Evolutionary conservation across 768 basidiomycete genomes (phyloP), one percentile per base, ranked within the genome.

Genomic region (Gyrodon lividus): DNA sequence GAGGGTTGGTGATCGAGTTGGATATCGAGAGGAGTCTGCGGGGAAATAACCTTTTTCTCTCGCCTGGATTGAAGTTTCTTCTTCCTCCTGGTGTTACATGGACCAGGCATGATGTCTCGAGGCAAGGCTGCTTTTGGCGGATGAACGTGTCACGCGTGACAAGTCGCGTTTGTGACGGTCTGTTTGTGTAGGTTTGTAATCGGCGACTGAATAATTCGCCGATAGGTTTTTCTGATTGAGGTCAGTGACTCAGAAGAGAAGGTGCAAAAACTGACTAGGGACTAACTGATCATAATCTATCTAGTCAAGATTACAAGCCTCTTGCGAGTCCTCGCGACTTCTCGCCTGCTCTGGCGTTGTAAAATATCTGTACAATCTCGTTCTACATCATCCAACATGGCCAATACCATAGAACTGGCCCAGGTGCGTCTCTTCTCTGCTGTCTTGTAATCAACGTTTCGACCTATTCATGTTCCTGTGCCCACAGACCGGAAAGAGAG

Each of bases 401-500:
- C 82, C 47, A 80, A 81, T 65, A 84, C 84, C 44, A 78, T 86
- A 60, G 83, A 86, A 65, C 72, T 85, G 24, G 78, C 80, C 12
- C 83, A 84, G 75, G 84, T 80, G 50, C 43, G 67, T 43, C 35
- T 61, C 26, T 28, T 14, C 2, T 20, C 43, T 46, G 7, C 22
- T 24, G n/a, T 23, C 19, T 47, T 37, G 13, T 14, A 3, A 16
- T 24, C 28, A 43, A n/a, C 43, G 23, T 22, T 13, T 46, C 20
- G 35, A 28, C 44, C n/a, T 14, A n/a, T 12, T 50, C 31, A 23
- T 52, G 57, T 51, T 58, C 38, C 45, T 41, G 20, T 12, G 12
- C 49, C 10, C 9, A 48, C 70, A 98, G 92, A 98, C 96, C 14
- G 90, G 80, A 62, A 99, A 98, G 70, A 82, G 97, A 67, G 97